Percentiles rank a stretch among this genome's conserved stretches.
Conservation (phyloP, 2,329 filamentous ascomycete species). For the Lojkania enalia region DNA sequence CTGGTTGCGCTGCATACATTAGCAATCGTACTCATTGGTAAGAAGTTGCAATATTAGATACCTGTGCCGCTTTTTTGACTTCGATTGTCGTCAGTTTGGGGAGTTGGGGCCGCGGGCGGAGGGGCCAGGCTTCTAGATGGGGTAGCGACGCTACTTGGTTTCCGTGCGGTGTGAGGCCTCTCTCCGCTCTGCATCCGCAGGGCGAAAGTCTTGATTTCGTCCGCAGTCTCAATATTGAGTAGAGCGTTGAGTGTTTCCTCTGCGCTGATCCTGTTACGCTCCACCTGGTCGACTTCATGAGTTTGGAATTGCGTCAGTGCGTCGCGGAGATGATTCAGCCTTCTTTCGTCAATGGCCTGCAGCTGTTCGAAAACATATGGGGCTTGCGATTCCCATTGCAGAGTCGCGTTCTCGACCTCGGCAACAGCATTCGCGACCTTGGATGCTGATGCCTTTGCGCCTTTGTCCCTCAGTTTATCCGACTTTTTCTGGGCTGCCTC, state of each 20-base stretch:
- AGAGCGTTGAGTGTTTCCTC: conserved; percentile 80
- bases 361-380: conserved; percentile 94
- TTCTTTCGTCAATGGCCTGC: conserved; percentile 85
- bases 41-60: conserved; percentile 38
- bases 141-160: conserved; percentile 35
- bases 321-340: conserved; percentile 87
- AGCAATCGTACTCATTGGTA: conserved; percentile 4
- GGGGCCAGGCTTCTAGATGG: conserved; percentile 42
- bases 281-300: conserved; percentile 84
- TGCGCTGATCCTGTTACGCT: conserved; percentile 72
- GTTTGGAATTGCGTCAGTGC: conserved; percentile 91
- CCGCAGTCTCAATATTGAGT: conserved; percentile 81
- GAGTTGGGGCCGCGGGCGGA: conserved; percentile 33
- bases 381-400: conserved; percentile 91
- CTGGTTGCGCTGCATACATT: conserved; percentile 29
- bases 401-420: conserved; percentile 74
- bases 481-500: conserved; percentile 81
- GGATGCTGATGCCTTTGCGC: conserved; percentile 71
- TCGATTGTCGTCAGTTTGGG: conserved; percentile 55
- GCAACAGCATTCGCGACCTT: conserved; percentile 76
- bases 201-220: conserved; percentile 79
- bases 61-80: conserved; percentile 58
- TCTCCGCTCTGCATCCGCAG: conserved; percentile 48
- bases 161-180: conserved; percentile 34
- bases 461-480: conserved; percentile 83